Percentiles rank a stretch among this genome's conserved stretches.
These are phyloP conservation scores for Kokia cookei DNA, from an alignment of 441 rosid genomes.

Conservation along the genomic window DNA sequence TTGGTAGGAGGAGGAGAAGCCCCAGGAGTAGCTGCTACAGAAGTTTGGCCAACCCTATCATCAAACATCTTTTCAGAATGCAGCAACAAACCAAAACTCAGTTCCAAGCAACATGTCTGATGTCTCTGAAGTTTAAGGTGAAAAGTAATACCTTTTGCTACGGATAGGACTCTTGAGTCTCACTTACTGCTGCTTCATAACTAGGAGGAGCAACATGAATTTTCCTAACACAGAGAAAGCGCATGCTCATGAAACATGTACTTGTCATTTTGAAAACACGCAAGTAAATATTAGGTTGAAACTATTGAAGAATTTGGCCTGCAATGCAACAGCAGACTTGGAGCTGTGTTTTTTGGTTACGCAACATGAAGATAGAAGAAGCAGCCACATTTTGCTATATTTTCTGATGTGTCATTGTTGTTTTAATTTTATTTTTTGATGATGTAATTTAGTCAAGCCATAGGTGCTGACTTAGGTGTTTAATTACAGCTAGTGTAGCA, in stretches of 20 bases:
- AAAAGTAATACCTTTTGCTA: slow-evolving; percentile 61
- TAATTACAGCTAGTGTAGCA: too few species aligned
- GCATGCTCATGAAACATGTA: background rate
- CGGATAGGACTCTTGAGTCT: slow-evolving; percentile 67
- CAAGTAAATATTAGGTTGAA: too few species aligned
- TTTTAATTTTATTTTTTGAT: too few species aligned
- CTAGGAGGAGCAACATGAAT: slow-evolving; percentile 60
- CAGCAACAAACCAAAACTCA: slow-evolving; percentile 8
- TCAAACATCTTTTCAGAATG: slow-evolving; percentile 5
- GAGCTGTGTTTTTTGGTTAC: too few species aligned
- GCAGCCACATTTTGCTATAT: too few species aligned
- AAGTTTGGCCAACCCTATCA: slow-evolving; percentile 63
- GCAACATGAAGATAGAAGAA: too few species aligned
- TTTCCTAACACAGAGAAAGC: background rate
- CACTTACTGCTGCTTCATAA: slow-evolving; percentile 83
- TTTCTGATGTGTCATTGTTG: too few species aligned
- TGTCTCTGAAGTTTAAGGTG: slow-evolving; percentile 4
- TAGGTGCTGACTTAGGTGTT: too few species aligned
- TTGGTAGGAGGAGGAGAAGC: slow-evolving; percentile 40
- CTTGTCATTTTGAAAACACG: background rate
- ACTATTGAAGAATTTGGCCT: too few species aligned
- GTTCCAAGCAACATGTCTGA: slow-evolving; percentile 14
- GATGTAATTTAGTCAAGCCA: too few species aligned
- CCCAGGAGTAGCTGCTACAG: slow-evolving; percentile 44
- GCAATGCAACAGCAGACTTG: too few species aligned